Base-by-base conservation (phyloP, 257 asterid genomes). In the Marsdenia floribunda region DNA sequence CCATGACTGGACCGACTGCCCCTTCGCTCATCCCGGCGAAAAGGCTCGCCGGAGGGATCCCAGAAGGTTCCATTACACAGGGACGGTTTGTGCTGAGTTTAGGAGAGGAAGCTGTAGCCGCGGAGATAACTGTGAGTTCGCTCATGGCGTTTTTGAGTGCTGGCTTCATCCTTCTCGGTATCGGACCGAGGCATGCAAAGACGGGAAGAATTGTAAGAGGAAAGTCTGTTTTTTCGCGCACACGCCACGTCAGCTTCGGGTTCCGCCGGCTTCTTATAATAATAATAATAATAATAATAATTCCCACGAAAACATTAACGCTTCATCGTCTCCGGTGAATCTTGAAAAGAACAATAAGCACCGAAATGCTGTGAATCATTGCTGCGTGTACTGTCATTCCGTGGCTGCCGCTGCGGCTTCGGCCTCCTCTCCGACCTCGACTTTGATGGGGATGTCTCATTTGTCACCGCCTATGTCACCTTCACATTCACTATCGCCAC, bases 1-100 rank as follows among this genome's bases (percentile, higher is more conserved):
- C 85, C 99, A 95, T 5, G 99, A 95, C 75, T 95, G 99, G 99
- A 95, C 96, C 14, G 99, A 95, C 76, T 95, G 99, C 79, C 99
- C 99, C 2, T 95, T 94, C 40, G 96, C 97, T 10, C 98, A 94
- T 26, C 99, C 97, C 0, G 99, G 99, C 5, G 99, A 95, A 49
- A 95, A 95, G 78, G 99, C 98, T 3, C 87, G 97, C 1, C 74
- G 99, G 40, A 82, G 99, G 53, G 99, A 95, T n/a, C 99, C 99
- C 0, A 70, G 98, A 13, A 78, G 90, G 83, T 90, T 26, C 81
- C 90, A 80, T 38, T 95, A 95, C 24, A 80, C 98, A 0, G 98
- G 99, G 0, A 88, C 90, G 0, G 96, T 92, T 0, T 95, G 99
- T 73, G 49, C 98, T 0, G 98, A 95, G 1, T 95, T 89, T 59